Evolutionary conservation across 805 yeast genomes (phyloP).

Genomic region (Candida golubevii): DNA sequence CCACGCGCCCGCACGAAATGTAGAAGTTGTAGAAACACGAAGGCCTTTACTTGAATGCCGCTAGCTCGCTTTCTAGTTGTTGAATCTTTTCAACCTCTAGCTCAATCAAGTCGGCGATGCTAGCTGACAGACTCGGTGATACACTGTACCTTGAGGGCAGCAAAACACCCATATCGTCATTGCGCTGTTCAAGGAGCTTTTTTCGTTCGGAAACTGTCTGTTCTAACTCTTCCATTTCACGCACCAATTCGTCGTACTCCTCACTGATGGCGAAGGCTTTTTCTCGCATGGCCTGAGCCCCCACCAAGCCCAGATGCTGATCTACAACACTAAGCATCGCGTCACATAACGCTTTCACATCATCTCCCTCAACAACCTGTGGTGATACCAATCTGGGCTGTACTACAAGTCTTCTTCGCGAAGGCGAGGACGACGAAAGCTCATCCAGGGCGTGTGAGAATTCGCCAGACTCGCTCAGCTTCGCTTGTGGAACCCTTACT

Average conservation of each 20-base stretch:
- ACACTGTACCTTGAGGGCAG: constrained; percentile 16
- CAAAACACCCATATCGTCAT: constrained; percentile 19
- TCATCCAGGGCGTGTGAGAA: constrained; percentile 13
- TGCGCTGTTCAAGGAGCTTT: constrained; percentile 33
- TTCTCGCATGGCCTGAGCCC: neutral
- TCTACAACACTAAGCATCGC: constrained; percentile 7
- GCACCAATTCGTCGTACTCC: constrained; percentile 31
- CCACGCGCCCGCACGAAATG: too few relatives aligned
- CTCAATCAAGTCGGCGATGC: constrained; percentile 38
- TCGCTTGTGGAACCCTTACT: too few relatives aligned
- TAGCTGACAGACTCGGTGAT: constrained; percentile 11
- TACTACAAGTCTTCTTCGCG: constrained; percentile 6
- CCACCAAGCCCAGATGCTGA: constrained; percentile 7
- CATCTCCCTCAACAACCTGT: constrained; percentile 22
- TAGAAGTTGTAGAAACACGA: too few relatives aligned
- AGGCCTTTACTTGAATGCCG: neutral
- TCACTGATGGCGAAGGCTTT: constrained; percentile 20
- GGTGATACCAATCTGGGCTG: constrained; percentile 5
- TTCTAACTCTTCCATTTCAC: constrained; percentile 42
- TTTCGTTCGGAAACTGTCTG: constrained; percentile 41
- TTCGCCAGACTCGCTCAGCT: too few relatives aligned
- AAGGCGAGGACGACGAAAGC: constrained; percentile 13
- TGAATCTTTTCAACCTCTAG: constrained; percentile 45
- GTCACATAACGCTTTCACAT: constrained; percentile 40
- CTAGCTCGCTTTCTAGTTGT: constrained; percentile 29